Percentiles rank a stretch among this genome's conserved stretches.
These are phyloP conservation scores for Ascomycota sp. DNA, from an alignment of 2,329 filamentous ascomycete species.

Conservation along the genomic window DNA sequence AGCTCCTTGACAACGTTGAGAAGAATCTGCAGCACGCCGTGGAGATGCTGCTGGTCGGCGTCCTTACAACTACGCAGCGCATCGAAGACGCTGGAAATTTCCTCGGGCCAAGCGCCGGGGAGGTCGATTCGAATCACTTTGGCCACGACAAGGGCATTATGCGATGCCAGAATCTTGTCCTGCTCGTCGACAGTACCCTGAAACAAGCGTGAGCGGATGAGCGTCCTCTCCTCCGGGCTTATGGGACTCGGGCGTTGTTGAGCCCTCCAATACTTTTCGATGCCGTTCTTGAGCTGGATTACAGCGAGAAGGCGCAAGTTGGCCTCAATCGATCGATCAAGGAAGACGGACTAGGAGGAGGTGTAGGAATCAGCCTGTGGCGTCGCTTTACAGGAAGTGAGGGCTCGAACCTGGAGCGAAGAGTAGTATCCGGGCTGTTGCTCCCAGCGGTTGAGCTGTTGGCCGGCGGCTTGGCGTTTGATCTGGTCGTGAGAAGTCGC, in stretches of 20 bases:
- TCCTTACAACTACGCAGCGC: slow-evolving; percentile 32
- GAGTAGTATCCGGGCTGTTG: slow-evolving; percentile 41
- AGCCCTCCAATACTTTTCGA: slow-evolving; percentile 75
- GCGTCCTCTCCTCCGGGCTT: slow-evolving; percentile 44
- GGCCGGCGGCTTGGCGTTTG: slow-evolving; percentile 42
- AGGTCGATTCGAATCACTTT: slow-evolving; percentile 83
- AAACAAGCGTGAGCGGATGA: slow-evolving; percentile 54
- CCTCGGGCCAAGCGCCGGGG: slow-evolving; percentile 59
- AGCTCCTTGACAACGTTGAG: slow-evolving; percentile 81
- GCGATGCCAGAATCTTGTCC: slow-evolving; percentile 53
- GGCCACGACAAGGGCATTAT: slow-evolving; percentile 70
- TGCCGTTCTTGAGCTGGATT: slow-evolving; percentile 88
- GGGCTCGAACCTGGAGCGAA: slow-evolving; percentile 35
- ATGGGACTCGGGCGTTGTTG: slow-evolving; percentile 39
- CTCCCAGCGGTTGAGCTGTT: slow-evolving; percentile 55
- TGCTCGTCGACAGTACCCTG: slow-evolving; percentile 57
- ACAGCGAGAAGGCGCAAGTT: slow-evolving; percentile 74
- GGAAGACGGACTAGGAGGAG: slow-evolving; percentile 42
- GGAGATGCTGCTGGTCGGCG: slow-evolving; percentile 41
- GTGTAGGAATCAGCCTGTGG: not conserved
- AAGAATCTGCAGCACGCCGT: slow-evolving; percentile 52
- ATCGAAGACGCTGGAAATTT: slow-evolving; percentile 35
- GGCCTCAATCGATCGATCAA: slow-evolving; percentile 53
- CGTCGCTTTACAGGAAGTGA: not conserved
- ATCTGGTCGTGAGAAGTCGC: slow-evolving; percentile 39